Evolutionary conservation across 345 rosid species (phyloP).

Genomic region (Citrus australasica): DNA sequence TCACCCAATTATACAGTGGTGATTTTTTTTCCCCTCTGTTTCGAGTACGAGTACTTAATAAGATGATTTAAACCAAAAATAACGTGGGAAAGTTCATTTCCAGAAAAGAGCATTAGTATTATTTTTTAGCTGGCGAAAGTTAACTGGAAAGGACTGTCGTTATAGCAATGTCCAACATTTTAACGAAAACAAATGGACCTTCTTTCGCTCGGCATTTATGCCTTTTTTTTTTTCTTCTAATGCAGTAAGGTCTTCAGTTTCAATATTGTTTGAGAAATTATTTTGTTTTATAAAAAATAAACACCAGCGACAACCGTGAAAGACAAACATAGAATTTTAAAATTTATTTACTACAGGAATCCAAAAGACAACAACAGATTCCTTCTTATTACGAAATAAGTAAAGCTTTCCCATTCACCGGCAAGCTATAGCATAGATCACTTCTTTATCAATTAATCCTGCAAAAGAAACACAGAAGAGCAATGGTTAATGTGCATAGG

Average conservation of each 20-base stretch:
- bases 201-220: background rate
- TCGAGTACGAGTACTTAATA: background rate
- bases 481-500: background rate
- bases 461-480: background rate
- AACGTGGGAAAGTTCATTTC: background rate
- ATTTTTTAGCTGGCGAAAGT: background rate
- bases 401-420: background rate
- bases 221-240: too few species aligned
- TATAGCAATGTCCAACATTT: background rate
- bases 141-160: background rate
- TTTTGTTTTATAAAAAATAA: background rate
- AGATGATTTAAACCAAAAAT: background rate
- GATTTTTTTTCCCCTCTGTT: background rate
- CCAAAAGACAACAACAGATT: background rate
- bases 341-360: constrained; percentile 2
- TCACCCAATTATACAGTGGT: background rate
- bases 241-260: background rate
- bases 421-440: background rate
- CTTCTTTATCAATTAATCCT: constrained; percentile 5
- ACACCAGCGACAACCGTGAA: background rate
- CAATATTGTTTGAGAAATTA: background rate
- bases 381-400: constrained; percentile 1
- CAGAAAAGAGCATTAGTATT: background rate
- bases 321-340: background rate
- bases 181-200: background rate